Evolutionary conservation across 176 grass and related monocot genomes (phyloP).

Genomic region (Elaeis guineensis): DNA sequence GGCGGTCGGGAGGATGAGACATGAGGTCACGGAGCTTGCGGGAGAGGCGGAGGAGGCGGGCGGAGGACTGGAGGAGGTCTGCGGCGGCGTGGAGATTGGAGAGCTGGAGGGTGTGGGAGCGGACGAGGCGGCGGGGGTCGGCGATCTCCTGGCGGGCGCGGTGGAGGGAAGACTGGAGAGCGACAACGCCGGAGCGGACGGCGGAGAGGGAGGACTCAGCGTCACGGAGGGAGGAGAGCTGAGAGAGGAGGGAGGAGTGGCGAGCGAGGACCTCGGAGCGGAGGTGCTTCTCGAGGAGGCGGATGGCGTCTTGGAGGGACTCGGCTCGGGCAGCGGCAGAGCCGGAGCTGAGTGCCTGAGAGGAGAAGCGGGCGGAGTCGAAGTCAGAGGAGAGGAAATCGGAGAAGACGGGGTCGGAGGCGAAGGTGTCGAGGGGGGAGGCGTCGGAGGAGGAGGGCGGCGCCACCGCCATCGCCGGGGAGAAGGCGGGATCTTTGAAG

Average conservation of each 20-base stretch:
- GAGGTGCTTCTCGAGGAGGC: conserved; percentile 64
- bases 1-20: conserved; percentile 7
- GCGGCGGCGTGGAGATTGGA: conserved; percentile 74
- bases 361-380: conserved; percentile 80
- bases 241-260: conserved; percentile 73
- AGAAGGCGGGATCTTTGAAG: conserved; percentile 14
- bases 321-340: conserved; percentile 77
- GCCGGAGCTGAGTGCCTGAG: conserved; percentile 79
- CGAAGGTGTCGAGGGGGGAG: conserved; percentile 79
- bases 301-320: conserved; percentile 81
- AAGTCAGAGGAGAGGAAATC: conserved; percentile 81
- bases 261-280: conserved; percentile 86
- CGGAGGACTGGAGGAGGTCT: conserved; percentile 76
- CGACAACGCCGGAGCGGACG: conserved; percentile 52
- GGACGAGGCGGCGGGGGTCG: conserved; percentile 53
- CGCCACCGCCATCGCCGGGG: too few relatives aligned
- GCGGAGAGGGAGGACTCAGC: conserved; percentile 58
- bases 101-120: conserved; percentile 65
- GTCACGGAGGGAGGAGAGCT: conserved; percentile 84
- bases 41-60: conserved; percentile 71
- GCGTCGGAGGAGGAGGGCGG: conserved; percentile 11
- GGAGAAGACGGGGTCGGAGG: conserved; percentile 84
- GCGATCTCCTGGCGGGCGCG: conserved; percentile 72
- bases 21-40: conserved; percentile 59
- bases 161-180: conserved; percentile 69